Evolutionary conservation across 176 grass and related monocot species (phyloP).

Genomic region (Poa annua): DNA sequence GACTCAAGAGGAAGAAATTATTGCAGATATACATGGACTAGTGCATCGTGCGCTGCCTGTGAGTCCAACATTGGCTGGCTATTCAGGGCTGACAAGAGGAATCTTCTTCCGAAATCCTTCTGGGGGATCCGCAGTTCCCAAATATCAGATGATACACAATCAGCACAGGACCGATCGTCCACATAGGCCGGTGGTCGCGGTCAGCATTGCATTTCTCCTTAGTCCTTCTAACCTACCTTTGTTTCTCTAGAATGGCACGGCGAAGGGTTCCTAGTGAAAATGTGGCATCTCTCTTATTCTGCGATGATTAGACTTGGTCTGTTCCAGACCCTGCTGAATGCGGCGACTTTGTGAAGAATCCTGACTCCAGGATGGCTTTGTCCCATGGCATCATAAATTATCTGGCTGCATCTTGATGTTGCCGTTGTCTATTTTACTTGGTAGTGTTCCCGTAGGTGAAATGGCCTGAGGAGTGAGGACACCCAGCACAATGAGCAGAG

Average conservation of each 20-base stretch:
- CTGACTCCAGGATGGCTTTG: too few species aligned
- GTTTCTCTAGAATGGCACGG: neutral
- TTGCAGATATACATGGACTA: constrained; percentile 82
- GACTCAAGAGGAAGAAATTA: neutral
- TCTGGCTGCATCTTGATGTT: too few species aligned
- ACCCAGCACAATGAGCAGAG: too few species aligned
- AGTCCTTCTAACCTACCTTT: constrained; percentile 7
- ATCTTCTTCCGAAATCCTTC: constrained; percentile 81
- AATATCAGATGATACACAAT: constrained; percentile 61
- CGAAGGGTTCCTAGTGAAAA: neutral
- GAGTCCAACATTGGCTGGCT: constrained; percentile 77
- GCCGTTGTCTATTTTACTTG: too few species aligned
- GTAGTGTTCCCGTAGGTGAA: too few species aligned
- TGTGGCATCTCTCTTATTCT: neutral
- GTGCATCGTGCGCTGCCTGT: constrained; percentile 58
- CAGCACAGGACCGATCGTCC: neutral
- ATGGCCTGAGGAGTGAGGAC: too few species aligned
- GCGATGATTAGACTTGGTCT: neutral
- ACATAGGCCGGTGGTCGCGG: neutral
- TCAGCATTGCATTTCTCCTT: neutral
- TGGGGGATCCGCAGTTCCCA: constrained; percentile 81
- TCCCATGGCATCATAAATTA: neutral
- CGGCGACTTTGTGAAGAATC: neutral
- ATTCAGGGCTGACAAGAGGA: constrained; percentile 67
- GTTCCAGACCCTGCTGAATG: neutral